A percentile compares a stretch with the other conserved stretches of the same genome.
These are phyloP conservation scores for Pulveroboletus sp. DNA, from an alignment of 768 basidiomycete species.

Conservation along the genomic window DNA sequence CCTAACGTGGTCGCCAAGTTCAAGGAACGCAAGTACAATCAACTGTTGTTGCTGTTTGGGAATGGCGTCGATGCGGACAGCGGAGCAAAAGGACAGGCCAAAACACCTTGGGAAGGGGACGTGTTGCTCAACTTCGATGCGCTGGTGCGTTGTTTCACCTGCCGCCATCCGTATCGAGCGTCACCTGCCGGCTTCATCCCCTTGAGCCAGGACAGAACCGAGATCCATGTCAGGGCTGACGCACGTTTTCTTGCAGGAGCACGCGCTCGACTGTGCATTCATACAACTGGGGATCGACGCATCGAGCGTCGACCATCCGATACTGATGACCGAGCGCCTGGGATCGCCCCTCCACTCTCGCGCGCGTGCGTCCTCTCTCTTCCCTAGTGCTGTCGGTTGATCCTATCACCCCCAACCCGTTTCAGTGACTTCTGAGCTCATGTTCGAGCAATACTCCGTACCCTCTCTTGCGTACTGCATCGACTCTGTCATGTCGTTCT, in stretches of 20 bases:
- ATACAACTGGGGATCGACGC: constrained; percentile 81
- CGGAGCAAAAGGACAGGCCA: constrained; percentile 71
- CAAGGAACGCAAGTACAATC: constrained; percentile 84
- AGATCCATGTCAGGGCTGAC: constrained; percentile 1
- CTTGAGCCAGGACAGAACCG: background rate
- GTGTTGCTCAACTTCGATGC: constrained; percentile 89
- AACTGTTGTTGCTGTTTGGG: constrained; percentile 82
- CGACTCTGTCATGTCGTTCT: constrained; percentile 91
- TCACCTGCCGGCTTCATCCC: constrained; percentile 4
- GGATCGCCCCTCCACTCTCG: constrained; percentile 87
- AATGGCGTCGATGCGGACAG: constrained; percentile 84
- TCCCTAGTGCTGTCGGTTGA: background rate
- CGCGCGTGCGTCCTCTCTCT: constrained; percentile 52
- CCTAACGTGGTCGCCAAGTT: constrained; percentile 80
- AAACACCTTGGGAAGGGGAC: constrained; percentile 92
- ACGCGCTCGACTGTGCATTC: constrained; percentile 89
- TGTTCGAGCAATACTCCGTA: constrained; percentile 90
- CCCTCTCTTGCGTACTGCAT: constrained; percentile 85
- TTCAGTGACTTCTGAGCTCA: constrained; percentile 88
- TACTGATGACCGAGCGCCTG: constrained; percentile 91
- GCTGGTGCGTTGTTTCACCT: constrained; percentile 56
- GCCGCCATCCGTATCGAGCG: background rate
- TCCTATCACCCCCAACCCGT: background rate
- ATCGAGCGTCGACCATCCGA: constrained; percentile 73
- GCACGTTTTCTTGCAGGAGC: constrained; percentile 61